phyloP scores from a whole-genome alignment of 306 rosid genomes.

The Neltuma alba region DNA sequence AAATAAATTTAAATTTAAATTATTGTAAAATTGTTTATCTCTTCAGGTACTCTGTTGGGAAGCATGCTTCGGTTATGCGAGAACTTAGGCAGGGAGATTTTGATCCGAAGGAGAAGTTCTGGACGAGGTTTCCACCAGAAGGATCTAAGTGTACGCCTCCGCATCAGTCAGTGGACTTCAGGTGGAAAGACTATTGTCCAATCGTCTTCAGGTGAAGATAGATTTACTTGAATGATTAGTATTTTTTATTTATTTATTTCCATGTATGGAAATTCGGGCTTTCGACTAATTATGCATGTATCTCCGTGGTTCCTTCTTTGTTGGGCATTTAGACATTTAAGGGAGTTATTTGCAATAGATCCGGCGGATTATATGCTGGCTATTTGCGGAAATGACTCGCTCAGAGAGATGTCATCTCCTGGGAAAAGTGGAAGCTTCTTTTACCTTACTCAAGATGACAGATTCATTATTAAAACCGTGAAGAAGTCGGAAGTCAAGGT shows the following conservation, averaged over 20 bases:
- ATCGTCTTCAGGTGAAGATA: conserved; percentile 53
- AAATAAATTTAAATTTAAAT: background rate
- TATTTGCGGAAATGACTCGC: conserved; percentile 55
- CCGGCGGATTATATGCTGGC: conserved; percentile 61
- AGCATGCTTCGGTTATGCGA: conserved; percentile 42
- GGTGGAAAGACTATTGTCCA: conserved; percentile 63
- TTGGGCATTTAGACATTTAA: conserved; percentile 51
- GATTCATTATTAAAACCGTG: conserved; percentile 57
- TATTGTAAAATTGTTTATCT: background rate
- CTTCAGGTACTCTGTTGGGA: conserved; percentile 52
- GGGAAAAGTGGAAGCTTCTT: conserved; percentile 65
- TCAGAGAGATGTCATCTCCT: conserved; percentile 62
- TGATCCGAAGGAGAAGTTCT: conserved; percentile 59
- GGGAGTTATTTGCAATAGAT: conserved; percentile 62
- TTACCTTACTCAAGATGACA: conserved; percentile 60
- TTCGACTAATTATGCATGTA: conserved; percentile 29
- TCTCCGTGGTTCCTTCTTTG: conserved; percentile 45
- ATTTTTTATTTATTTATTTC: conserved; percentile 23
- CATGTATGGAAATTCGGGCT: conserved; percentile 27
- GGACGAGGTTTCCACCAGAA: conserved; percentile 58
- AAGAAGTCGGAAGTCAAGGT: conserved; percentile 69
- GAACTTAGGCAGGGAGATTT: conserved; percentile 54
- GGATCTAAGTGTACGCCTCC: conserved; percentile 61
- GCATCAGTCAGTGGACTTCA: conserved; percentile 55
- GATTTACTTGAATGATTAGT: background rate